phyloP scores from a whole-genome alignment of 1,139 yeast genomes.

The Sugiyamaella japonica region DNA sequence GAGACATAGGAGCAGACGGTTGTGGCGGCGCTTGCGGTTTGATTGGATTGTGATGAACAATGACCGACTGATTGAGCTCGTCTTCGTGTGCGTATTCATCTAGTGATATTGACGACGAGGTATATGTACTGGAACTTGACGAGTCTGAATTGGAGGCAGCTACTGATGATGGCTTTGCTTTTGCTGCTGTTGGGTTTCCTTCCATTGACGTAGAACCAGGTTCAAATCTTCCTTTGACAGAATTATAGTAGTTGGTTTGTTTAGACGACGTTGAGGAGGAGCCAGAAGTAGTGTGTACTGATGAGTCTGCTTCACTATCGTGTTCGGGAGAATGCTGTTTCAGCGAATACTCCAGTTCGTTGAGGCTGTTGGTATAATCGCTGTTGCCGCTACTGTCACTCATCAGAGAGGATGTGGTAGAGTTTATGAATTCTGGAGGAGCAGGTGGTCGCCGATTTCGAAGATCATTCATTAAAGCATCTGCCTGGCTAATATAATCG shows the following conservation, averaged over 20 bases:
- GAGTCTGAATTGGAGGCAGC: not conserved
- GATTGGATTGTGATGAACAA: not conserved
- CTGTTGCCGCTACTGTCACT: slow-evolving; percentile 10
- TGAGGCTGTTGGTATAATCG: slow-evolving; percentile 17
- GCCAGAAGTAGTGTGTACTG: not conserved
- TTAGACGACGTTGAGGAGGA: not conserved
- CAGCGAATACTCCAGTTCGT: slow-evolving; percentile 14
- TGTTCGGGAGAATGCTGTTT: slow-evolving; percentile 16
- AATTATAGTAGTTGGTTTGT: slow-evolving; percentile 18
- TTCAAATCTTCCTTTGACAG: slow-evolving; percentile 21
- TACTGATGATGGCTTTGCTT: not conserved
- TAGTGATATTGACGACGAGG: slow-evolving; percentile 1
- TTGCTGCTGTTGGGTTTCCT: not conserved
- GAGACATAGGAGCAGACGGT: not conserved
- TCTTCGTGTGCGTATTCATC: not conserved
- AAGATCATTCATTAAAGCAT: slow-evolving; percentile 21
- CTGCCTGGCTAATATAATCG: slow-evolving; percentile 28
- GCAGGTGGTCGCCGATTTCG: slow-evolving; percentile 10
- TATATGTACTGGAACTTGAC: not conserved
- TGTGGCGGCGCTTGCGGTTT: not conserved
- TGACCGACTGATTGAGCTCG: not conserved
- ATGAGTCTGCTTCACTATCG: slow-evolving; percentile 14
- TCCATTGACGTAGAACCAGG: slow-evolving; percentile 11
- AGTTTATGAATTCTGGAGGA: slow-evolving; percentile 16
- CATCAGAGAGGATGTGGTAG: slow-evolving; percentile 17